Conservation (phyloP, 345 rosid genomes). For the Litchi chinensis region DNA sequence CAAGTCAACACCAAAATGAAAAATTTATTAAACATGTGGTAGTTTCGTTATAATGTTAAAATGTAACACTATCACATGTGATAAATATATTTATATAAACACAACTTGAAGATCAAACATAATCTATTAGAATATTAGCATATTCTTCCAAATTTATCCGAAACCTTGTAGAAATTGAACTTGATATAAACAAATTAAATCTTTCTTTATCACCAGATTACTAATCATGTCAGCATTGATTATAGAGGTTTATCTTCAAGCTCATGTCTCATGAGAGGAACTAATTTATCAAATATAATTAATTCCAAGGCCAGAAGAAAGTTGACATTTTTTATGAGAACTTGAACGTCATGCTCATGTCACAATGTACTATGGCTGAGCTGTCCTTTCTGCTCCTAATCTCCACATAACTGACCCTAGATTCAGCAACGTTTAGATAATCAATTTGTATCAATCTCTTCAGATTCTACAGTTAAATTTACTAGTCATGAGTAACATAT, state of each 20-base stretch:
- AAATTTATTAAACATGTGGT: background rate
- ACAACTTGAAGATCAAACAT: background rate
- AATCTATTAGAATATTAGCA: background rate
- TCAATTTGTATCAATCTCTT: background rate
- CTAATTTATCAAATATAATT: background rate
- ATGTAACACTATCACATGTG: constrained; percentile 3
- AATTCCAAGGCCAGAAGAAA: background rate
- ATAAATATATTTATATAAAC: background rate
- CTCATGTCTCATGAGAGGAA: background rate
- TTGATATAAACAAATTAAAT: background rate
- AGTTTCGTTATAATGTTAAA: background rate
- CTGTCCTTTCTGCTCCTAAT: background rate
- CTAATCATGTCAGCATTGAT: background rate
- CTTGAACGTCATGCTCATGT: background rate
- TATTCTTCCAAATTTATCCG: background rate
- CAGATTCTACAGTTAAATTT: background rate
- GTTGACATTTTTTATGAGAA: background rate
- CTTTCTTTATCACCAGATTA: too few relatives aligned
- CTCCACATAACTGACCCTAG: background rate
- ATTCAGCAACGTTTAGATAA: background rate
- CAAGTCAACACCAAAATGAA: constrained; percentile 6
- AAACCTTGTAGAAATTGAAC: background rate
- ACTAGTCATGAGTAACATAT: background rate
- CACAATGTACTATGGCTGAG: background rate
- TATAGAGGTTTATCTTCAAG: background rate